Percentiles rank a stretch among this genome's conserved stretches.
phyloP scores from a whole-genome alignment of 176 grass and related monocot genomes.

The Urochloa ruziziensis region DNA sequence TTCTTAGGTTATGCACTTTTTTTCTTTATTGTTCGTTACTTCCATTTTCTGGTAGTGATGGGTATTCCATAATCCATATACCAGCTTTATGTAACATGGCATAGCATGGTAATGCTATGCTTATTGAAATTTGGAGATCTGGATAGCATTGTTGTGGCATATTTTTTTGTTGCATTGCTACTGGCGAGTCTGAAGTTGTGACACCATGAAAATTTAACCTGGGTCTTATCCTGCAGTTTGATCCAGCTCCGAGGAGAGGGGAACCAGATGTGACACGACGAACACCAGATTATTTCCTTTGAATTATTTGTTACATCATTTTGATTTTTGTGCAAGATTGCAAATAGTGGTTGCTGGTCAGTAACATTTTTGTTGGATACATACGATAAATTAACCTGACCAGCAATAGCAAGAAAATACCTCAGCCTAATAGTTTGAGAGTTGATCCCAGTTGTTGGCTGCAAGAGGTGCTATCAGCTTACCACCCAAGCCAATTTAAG shows the following conservation, averaged over 20 bases:
- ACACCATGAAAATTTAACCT: not conserved
- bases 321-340: not conserved
- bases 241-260: conserved; percentile 75
- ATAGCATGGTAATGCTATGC: not conserved
- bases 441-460: not conserved
- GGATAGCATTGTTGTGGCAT: not conserved
- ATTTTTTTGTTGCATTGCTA: not conserved
- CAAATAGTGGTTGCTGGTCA: conserved; percentile 29
- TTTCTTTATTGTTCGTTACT: not conserved
- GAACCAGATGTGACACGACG: conserved; percentile 77
- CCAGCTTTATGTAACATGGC: not conserved
- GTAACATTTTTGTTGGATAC: conserved; percentile 35
- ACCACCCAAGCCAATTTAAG: not conserved
- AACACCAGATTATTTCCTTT: conserved; percentile 83
- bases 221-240: conserved; percentile 43
- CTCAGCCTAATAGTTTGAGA: not conserved
- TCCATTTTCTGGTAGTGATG: not conserved
- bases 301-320: conserved; percentile 17
- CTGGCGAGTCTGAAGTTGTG: not conserved
- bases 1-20: not conserved
- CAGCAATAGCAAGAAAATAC: not conserved
- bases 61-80: not conserved
- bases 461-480: not conserved
- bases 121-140: not conserved
- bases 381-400: not conserved